A percentile compares a stretch with the other conserved stretches of the same genome.
Conservation (phyloP, 2,329 filamentous ascomycete species). For the Periconia digitata region DNA sequence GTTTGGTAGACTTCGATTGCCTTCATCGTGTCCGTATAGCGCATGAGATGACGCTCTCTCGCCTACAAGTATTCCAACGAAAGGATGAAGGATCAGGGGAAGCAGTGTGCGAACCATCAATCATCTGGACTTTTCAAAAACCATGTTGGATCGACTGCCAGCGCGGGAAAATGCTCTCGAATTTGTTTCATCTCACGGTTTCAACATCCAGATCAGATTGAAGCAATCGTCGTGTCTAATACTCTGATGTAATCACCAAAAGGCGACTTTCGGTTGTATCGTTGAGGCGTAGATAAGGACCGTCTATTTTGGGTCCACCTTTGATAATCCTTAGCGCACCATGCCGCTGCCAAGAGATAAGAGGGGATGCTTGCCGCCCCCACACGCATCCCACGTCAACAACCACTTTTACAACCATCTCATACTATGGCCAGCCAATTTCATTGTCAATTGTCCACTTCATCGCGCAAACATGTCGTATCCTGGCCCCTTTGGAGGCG, state of each 20-base stretch:
- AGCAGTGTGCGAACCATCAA: no score
- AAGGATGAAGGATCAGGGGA: no score
- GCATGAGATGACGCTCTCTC: no score
- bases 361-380: slow-evolving; percentile 29
- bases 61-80: no score
- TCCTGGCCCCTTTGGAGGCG: neutral
- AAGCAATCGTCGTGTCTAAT: slow-evolving; percentile 11
- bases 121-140: no score
- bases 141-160: no score
- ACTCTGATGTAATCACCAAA: slow-evolving; percentile 24
- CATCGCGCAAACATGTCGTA: neutral
- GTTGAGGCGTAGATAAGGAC: slow-evolving; percentile 30
- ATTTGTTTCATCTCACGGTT: neutral
- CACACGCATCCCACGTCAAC: slow-evolving; percentile 32
- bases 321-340: slow-evolving; percentile 20
- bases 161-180: neutral
- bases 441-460: neutral
- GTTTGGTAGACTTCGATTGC: no score
- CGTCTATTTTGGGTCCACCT: slow-evolving; percentile 14
- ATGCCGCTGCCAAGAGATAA: slow-evolving; percentile 39
- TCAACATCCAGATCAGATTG: slow-evolving; percentile 17
- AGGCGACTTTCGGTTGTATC: slow-evolving; percentile 29
- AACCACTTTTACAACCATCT: slow-evolving; percentile 17
- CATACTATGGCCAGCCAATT: neutral
- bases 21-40: no score